A percentile compares a stretch with the other conserved stretches of the same genome.
Evolutionary conservation across 2,329 filamentous ascomycete species (phyloP).

Genomic region (Rugonectria rugulosa): DNA sequence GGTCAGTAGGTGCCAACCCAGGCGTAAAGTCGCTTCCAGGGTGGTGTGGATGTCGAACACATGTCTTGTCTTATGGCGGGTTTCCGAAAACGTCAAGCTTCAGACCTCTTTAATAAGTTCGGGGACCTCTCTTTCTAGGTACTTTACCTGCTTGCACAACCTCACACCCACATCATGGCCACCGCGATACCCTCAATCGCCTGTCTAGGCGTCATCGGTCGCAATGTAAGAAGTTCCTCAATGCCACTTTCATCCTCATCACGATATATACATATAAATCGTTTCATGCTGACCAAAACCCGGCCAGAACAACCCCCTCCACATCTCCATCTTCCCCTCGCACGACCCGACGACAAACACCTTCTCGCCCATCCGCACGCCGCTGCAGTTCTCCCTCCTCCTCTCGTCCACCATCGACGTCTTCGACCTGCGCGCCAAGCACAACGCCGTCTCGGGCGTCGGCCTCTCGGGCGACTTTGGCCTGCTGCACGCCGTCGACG

Average conservation of each 20-base stretch:
- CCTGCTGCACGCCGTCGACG: constrained; percentile 90
- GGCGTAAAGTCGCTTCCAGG: too few relatives aligned
- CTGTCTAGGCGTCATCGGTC: constrained; percentile 92
- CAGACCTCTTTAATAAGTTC: too few relatives aligned
- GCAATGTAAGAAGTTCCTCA: constrained; percentile 71
- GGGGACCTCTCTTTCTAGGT: too few relatives aligned
- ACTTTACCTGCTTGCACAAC: too few relatives aligned
- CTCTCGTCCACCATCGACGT: constrained; percentile 92
- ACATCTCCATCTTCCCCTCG: constrained; percentile 88
- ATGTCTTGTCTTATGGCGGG: too few relatives aligned
- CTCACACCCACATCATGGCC: constrained; percentile 55
- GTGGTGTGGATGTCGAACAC: too few relatives aligned
- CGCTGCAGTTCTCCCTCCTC: constrained; percentile 91
- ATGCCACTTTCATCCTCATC: too few relatives aligned
- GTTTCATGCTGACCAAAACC: too few relatives aligned
- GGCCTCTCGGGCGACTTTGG: constrained; percentile 83
- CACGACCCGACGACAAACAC: constrained; percentile 65
- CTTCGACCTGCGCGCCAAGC: constrained; percentile 83
- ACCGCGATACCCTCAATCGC: constrained; percentile 80
- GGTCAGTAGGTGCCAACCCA: too few relatives aligned
- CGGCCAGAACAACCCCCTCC: constrained; percentile 91
- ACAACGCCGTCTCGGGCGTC: constrained; percentile 61
- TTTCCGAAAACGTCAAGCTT: too few relatives aligned
- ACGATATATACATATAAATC: too few relatives aligned
- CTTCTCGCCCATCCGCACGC: constrained; percentile 67